These are phyloP conservation scores for Dalechampia spathulata DNA, from an alignment of 441 rosid species.

Conservation along the genomic window DNA sequence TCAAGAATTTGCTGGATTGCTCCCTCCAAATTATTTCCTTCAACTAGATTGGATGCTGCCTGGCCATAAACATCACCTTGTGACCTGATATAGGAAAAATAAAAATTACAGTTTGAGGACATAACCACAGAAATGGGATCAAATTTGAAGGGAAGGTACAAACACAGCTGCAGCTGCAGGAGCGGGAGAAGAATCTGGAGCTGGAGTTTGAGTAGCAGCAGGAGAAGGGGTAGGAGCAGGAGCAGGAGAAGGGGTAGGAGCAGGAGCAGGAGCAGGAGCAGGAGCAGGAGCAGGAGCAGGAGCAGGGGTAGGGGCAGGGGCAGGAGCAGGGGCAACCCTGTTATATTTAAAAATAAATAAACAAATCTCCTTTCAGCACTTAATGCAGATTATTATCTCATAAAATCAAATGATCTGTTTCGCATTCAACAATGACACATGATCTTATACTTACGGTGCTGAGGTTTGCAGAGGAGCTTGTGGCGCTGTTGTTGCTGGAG, in stretches of 20 bases:
- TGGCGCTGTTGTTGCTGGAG: conserved; percentile 26
- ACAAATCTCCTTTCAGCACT: background rate
- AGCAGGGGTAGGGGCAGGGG: conserved; percentile 11
- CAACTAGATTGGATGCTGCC: conserved; percentile 83
- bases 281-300: conserved; percentile 23
- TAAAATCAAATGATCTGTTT: background rate
- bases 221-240: conserved; percentile 23
- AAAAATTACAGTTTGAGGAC: no score
- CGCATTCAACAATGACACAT: background rate
- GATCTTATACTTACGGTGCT: conserved; percentile 24
- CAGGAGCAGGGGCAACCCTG: conserved; percentile 28
- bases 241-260: conserved; percentile 22
- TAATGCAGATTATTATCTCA: background rate
- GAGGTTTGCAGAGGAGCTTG: conserved; percentile 29
- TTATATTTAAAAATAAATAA: background rate
- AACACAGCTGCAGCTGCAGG: no score
- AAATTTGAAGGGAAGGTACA: no score
- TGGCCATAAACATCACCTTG: conserved; percentile 55
- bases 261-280: conserved; percentile 18
- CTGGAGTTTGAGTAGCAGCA: no score
- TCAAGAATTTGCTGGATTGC: conserved; percentile 77
- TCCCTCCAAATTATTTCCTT: conserved; percentile 67
- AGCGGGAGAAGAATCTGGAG: no score
- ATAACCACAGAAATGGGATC: no score
- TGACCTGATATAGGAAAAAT: no score